Percentiles rank a stretch among this genome's conserved stretches.
phyloP scores from a whole-genome alignment of 768 basidiomycete genomes.

The Butyriboletus loyo region DNA sequence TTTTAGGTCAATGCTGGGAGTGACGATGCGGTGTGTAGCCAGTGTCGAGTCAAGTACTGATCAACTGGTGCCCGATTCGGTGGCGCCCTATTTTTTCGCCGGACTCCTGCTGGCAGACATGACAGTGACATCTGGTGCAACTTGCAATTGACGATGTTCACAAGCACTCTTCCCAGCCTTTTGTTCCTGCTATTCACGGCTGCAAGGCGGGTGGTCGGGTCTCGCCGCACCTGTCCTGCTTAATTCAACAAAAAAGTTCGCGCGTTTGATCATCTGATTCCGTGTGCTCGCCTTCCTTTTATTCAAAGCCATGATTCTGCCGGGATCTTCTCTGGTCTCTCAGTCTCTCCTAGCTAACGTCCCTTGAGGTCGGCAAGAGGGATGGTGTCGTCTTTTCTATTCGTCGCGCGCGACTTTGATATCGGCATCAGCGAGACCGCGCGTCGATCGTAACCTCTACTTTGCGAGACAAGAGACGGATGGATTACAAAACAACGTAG shows the following conservation, averaged over 20 bases:
- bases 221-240: neutral
- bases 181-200: neutral
- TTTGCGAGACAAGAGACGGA: constrained; percentile 14
- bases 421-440: constrained; percentile 7
- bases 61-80: no score
- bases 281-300: neutral
- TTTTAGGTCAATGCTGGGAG: neutral
- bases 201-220: neutral
- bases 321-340: neutral
- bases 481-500: constrained; percentile 18
- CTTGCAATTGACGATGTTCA: no score
- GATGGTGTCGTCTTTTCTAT: constrained; percentile 11
- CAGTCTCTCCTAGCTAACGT: neutral
- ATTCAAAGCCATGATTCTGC: neutral
- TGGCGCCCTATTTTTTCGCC: no score
- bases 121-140: no score
- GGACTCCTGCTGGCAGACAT: no score
- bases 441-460: constrained; percentile 9
- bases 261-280: neutral
- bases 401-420: constrained; percentile 7
- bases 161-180: neutral
- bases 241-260: neutral
- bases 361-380: neutral
- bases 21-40: neutral
- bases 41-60: no score